Base-by-base conservation (phyloP, 2,329 filamentous ascomycete species). In the Stromatinia cepivora region DNA sequence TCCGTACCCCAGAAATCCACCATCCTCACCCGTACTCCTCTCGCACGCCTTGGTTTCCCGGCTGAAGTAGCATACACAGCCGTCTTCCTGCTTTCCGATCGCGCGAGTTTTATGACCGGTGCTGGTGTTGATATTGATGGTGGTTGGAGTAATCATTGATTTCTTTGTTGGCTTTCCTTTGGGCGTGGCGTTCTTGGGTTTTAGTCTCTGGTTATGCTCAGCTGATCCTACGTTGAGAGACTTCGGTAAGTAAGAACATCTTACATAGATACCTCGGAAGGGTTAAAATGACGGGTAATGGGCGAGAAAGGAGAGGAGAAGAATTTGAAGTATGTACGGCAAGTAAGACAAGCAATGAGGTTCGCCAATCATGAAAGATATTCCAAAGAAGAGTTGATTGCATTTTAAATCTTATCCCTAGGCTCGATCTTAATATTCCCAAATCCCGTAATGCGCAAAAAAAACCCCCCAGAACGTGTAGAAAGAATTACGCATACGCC, bases 81-180 rank as follows among this genome's bases (percentile, higher is more conserved):
- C 25, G 67, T 65, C 39, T 75, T 76, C 56, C 31, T 75, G n/a
- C 61, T 73, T 54, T 75, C 71, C 69, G 74, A 75, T 28, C 72
- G 70, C 22, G 73, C 74, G 11, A 74, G 70, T 64, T 76, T 73
- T 58, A 66, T 73, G 22, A 76, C 70, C 1, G 74, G 73, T 3
- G 22, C 69, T 64, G 57, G 67, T 42, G 53, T 72, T 57, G 36
- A 62, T 57, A 70, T 74, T 70, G 74, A 76, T 75, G 70, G 74
- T 31, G 74, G 74, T 15, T 72, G 72, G 54, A 52, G 58, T 61
- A 36, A 7, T n/a, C 17, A 0, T 31, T 31, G 20, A 22, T 22
- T 36, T 56, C 4, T 34, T 13, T 36, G 13, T n/a, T 15, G 7
- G 4, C 34, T 36, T 42, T 42, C 13, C 5, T 13, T 17, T 42